Base-by-base conservation (phyloP, 2,329 filamentous ascomycete species). In the Verticillium klebahnii region DNA sequence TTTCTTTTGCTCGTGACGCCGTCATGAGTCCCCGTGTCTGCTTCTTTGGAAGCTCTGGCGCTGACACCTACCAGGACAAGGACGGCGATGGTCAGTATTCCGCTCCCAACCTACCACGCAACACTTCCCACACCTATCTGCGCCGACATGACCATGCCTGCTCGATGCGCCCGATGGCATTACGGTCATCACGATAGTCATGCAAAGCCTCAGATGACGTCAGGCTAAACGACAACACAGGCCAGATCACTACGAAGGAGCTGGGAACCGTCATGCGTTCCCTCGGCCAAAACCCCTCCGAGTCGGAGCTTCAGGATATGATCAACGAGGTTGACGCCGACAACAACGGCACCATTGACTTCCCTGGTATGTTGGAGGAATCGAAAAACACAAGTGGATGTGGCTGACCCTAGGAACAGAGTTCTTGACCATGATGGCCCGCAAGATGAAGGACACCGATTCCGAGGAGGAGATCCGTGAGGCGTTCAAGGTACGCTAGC, bases 381-480 rank as follows among this genome's bases (percentile, higher is more conserved):
- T n/a, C n/a, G 23, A 52, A 6, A 19, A 23, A 11, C 8, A 9
- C 11, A 25, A 19, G 23, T 11, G 45, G 45, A 52, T 25, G 8
- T 19, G 45, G 67, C 72, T 77, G 64, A 75, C 70, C 65, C 32
- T 60, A 25, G n/a, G 63, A 60, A 55, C 72, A 94, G 91, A 95
- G 75, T 95, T 95, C 79, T 82, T 95, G 65, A 95, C 91, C 67
- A 95, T 95, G 91, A 95, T 95, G 91, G 91, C 91, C 64, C 87
- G 91, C 73, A 95, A 95, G 82, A 95, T 95, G 91, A 94, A 94
- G 84, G 91, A 94, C 72, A 95, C 91, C 69, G 91, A 95, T 74
- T 94, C 91, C 57, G 91, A 95, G 79, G 91, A 95, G 80, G 91
- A 95, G 77, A 95, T 95, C 70, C 87, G 91, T 71, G 91, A 94